These are phyloP conservation scores for Sporobolomyces roseus DNA, from an alignment of 768 basidiomycete genomes.

Conservation along the genomic window DNA sequence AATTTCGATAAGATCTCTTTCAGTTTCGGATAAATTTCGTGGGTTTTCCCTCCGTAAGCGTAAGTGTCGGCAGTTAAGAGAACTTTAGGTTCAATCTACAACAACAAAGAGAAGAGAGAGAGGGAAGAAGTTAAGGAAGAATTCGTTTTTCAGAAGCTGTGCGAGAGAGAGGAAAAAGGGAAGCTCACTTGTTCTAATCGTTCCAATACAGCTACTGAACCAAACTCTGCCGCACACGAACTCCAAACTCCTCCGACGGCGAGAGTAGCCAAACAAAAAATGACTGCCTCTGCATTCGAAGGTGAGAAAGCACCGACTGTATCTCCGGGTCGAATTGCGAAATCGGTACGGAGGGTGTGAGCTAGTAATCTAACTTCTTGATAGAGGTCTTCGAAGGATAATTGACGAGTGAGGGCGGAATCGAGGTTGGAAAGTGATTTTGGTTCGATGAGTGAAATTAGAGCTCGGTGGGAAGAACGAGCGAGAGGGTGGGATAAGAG, in stretches of 20 bases:
- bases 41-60: conserved; percentile 40
- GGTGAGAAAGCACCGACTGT: conserved; percentile 43
- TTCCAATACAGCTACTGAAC: conserved; percentile 70
- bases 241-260: conserved; percentile 69
- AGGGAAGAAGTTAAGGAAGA: no score
- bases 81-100: conserved; percentile 42
- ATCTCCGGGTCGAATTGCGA: conserved; percentile 39
- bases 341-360: conserved; percentile 34
- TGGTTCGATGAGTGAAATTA: conserved; percentile 42
- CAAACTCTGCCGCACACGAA: conserved; percentile 76
- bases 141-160: no score
- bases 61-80: conserved; percentile 44
- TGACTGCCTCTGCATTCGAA: conserved; percentile 62
- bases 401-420: conserved; percentile 29
- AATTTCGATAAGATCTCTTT: conserved; percentile 30
- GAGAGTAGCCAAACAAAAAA: conserved; percentile 32
- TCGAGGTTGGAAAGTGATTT: conserved; percentile 18
- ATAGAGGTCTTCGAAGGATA: conserved; percentile 44
- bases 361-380: conserved; percentile 38
- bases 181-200: conserved; percentile 72
- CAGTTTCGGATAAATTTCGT: conserved; percentile 31
- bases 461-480: conserved; percentile 37
- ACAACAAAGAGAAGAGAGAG: not conserved
- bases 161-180: not conserved
- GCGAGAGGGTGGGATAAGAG: conserved; percentile 42